Conservation (phyloP, 225 moss, liverwort and hornwort genomes). For the Physcomitrium patens region DNA sequence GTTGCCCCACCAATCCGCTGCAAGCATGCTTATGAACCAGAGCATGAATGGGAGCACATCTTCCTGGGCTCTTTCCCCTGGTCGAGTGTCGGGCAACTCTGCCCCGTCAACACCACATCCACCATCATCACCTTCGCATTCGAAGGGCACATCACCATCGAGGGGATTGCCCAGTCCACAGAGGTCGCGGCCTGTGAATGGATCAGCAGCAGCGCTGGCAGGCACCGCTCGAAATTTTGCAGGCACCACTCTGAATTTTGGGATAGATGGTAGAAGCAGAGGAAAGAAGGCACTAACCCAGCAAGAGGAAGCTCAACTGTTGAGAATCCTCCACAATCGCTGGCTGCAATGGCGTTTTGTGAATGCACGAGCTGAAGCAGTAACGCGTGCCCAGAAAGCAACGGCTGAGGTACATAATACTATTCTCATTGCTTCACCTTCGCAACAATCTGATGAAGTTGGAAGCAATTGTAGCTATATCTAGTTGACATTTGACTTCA, state of each 20-base stretch:
- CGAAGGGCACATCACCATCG: constrained; percentile 57
- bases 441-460: background rate
- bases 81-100: constrained; percentile 49
- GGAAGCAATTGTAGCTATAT: background rate
- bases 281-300: constrained; percentile 93
- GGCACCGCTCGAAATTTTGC: constrained; percentile 62
- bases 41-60: constrained; percentile 65
- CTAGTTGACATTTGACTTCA: no score
- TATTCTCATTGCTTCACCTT: background rate
- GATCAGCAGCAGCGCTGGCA: constrained; percentile 53
- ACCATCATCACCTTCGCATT: constrained; percentile 73
- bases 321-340: constrained; percentile 93
- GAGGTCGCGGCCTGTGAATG: constrained; percentile 51
- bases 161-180: constrained; percentile 70
- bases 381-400: constrained; percentile 79
- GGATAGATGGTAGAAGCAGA: constrained; percentile 77
- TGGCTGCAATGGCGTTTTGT: constrained; percentile 99
- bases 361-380: constrained; percentile 91
- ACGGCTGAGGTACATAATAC: constrained; percentile 74
- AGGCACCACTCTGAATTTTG: constrained; percentile 58
- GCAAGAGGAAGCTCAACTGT: constrained; percentile 87
- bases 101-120: constrained; percentile 62
- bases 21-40: constrained; percentile 50
- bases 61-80: constrained; percentile 84
- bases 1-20: constrained; percentile 53